phyloP scores from a whole-genome alignment of 1,284 basidiomycete genomes.

The Malassezia furfur region DNA sequence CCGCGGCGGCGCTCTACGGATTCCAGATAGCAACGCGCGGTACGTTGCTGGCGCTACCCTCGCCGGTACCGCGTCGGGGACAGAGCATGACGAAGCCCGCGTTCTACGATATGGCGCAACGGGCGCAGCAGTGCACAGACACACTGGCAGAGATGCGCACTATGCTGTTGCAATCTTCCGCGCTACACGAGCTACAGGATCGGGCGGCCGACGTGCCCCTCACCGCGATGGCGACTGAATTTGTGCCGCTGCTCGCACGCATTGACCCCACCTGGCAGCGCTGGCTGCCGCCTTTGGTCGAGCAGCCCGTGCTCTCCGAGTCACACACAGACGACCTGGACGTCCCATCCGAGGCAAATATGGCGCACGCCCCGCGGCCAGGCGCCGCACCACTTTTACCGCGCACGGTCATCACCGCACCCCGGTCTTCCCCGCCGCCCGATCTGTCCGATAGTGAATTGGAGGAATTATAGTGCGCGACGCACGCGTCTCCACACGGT shows the following conservation, averaged over 20 bases:
- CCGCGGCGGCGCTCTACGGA: conserved; percentile 52
- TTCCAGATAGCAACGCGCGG: conserved; percentile 72
- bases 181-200: not conserved
- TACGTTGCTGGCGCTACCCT: conserved; percentile 70
- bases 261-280: not conserved
- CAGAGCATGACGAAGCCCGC: conserved; percentile 62
- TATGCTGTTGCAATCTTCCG: not conserved
- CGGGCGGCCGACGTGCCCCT: not conserved
- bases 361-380: too few relatives aligned
- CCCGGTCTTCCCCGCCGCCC: too few relatives aligned
- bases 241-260: conserved; percentile 4
- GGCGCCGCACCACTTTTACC: too few relatives aligned
- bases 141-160: not conserved
- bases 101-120: conserved; percentile 49
- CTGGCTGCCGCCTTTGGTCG: not conserved
- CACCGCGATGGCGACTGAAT: not conserved
- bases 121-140: not conserved
- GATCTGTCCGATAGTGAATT: too few relatives aligned
- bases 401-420: too few relatives aligned
- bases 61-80: conserved; percentile 62
- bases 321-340: not conserved
- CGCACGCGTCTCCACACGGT: too few relatives aligned
- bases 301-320: not conserved
- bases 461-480: too few relatives aligned
- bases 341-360: too few relatives aligned